Evolutionary conservation across 2,329 filamentous ascomycete genomes (phyloP), one percentile per base, ranked within the genome.

Genomic region (Cephalotrichum gorgonifer): DNA sequence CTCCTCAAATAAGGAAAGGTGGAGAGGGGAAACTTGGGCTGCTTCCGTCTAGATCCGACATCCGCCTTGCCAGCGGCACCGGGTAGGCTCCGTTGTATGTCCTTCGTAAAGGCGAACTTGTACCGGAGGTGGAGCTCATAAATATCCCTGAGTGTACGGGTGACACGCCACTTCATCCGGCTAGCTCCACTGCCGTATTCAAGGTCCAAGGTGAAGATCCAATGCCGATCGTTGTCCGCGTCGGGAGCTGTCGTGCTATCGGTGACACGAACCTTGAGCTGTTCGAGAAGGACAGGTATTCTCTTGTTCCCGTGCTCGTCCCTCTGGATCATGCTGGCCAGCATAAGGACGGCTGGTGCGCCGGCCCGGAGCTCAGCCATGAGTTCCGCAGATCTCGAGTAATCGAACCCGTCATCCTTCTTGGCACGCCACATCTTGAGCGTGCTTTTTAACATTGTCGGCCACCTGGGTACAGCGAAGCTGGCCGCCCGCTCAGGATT

Each of bases 271-370:
- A 98, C 76, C 64, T 95, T 95, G 51, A 98, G 75, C 68, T 98
- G 93, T 64, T 98, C 93, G 6, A 98, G 76, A 3, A 98, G 78
- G 48, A 98, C 89, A 0, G 93, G 93, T 50, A 98, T 95, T 51
- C 90, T 83, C 67, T 88, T 93, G 66, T 95, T 93, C 44, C 91
- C 89, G 58, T 96, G 88, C 65, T 98, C 93, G 58, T 98, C 93
- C 50, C 93, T 79, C 67, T 97, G 93, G 58, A 97, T 93, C 87
- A 97, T 96, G 61, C 90, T 96, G 7, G 93, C 93, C 47, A 98
- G 72, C 66, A 98, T 95, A 51, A 98, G 72, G 20, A 91, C 93
- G 23, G 93, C 93, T 3, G 93, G 93, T 1, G 90, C 88, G 48
- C 89, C 93, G 41, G 93, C 94, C 44, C 93, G 79, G 33, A 98